Evolutionary conservation across 768 basidiomycete species (phyloP).

Genomic region (Lentinula sp.): DNA sequence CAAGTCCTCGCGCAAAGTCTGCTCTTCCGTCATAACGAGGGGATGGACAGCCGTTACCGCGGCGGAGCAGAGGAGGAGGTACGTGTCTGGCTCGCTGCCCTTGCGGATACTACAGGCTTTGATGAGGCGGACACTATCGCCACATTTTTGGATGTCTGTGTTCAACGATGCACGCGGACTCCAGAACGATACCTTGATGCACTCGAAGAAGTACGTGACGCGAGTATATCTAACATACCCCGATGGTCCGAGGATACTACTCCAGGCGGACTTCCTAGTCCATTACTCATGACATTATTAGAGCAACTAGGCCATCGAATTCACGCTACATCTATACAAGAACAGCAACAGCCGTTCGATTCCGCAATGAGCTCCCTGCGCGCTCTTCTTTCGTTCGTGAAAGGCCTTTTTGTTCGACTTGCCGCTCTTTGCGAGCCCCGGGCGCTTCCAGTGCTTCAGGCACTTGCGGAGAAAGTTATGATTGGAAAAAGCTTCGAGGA

Average conservation of each 20-base stretch:
- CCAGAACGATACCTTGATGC: slow-evolving; percentile 86
- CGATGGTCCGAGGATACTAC: neutral
- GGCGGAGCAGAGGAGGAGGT: neutral
- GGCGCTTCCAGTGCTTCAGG: neutral
- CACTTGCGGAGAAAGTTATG: neutral
- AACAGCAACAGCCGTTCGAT: slow-evolving; percentile 39
- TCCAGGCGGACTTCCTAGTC: slow-evolving; percentile 48
- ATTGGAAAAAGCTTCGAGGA: neutral
- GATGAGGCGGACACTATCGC: slow-evolving; percentile 56
- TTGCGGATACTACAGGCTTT: slow-evolving; percentile 2
- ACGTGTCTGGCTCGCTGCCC: slow-evolving; percentile 1
- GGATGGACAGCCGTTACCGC: neutral
- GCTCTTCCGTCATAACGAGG: slow-evolving; percentile 68
- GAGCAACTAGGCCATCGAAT: slow-evolving; percentile 71
- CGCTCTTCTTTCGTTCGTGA: slow-evolving; percentile 55
- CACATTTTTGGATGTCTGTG: slow-evolving; percentile 80
- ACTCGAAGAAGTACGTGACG: slow-evolving; percentile 29
- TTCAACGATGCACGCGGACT: slow-evolving; percentile 73
- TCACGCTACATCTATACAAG: neutral
- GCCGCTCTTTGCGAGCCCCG: slow-evolving; percentile 19
- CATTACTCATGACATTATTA: slow-evolving; percentile 72
- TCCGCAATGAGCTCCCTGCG: slow-evolving; percentile 29
- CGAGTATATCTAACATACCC: neutral
- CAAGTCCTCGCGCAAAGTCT: slow-evolving; percentile 67
- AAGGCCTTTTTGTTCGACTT: slow-evolving; percentile 58